phyloP scores from a whole-genome alignment of 139 green algal genomes.

The Bryopsis sp. region DNA sequence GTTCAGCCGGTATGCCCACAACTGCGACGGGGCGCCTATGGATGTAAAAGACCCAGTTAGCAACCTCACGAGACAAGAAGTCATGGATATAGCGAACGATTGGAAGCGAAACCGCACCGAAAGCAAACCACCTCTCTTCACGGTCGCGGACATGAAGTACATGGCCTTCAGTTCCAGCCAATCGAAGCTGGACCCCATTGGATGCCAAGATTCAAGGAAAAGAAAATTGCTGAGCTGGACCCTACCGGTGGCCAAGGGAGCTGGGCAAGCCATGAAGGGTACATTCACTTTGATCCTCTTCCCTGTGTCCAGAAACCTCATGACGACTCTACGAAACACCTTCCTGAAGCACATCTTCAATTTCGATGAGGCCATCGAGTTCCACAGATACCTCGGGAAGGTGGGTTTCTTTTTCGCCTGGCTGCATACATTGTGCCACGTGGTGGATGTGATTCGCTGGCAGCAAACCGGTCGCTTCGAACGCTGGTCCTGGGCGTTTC shows the following conservation, averaged over 20 bases:
- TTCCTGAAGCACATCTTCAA: conserved; percentile 17
- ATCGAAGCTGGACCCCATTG: conserved; percentile 3
- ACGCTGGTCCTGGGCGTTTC: conserved; percentile 15
- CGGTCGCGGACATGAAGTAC: not conserved
- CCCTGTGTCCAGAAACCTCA: conserved; percentile 19
- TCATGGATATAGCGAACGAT: not conserved
- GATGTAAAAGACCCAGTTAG: not conserved
- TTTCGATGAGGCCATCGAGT: conserved; percentile 20
- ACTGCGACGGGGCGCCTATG: conserved; percentile 9
- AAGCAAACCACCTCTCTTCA: too few relatives aligned
- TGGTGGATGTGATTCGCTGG: conserved; percentile 15
- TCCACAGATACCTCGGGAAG: conserved; percentile 13
- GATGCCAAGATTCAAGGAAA: conserved; percentile 2
- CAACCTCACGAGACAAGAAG: not conserved
- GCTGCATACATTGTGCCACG: conserved; percentile 5
- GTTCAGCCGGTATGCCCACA: conserved; percentile 4
- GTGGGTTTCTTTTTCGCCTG: conserved; percentile 19
- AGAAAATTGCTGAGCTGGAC: conserved; percentile 9
- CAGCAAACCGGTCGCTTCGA: not conserved
- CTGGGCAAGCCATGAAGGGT: conserved; percentile 12
- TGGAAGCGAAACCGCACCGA: not conserved
- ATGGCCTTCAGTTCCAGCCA: conserved; percentile 7
- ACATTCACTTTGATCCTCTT: conserved; percentile 20
- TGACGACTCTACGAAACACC: conserved; percentile 16
- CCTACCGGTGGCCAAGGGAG: conserved; percentile 16